A percentile compares a stretch with the other conserved stretches of the same genome.
These are phyloP conservation scores for Vaucheria bursata DNA, from an alignment of 352 stramenopile genomes.

Conservation along the genomic window DNA sequence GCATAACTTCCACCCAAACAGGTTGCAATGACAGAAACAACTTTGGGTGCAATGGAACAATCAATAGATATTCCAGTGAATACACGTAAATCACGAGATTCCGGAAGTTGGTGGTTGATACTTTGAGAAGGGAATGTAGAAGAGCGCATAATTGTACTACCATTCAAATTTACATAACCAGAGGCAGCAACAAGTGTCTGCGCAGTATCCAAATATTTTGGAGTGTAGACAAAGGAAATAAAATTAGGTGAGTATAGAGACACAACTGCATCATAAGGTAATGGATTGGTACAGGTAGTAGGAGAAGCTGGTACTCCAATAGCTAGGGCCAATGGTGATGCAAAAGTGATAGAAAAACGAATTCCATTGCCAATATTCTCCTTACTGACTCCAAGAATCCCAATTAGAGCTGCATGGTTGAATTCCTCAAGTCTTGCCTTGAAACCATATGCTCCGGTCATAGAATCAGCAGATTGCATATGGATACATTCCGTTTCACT, in stretches of 20 bases:
- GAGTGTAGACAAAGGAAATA: constrained; percentile 30
- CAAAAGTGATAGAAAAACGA: constrained; percentile 29
- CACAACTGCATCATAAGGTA: neutral
- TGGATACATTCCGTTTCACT: constrained; percentile 30
- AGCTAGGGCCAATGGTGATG: constrained; percentile 3
- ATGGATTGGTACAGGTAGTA: neutral
- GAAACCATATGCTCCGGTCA: constrained; percentile 19
- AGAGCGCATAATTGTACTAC: constrained; percentile 21
- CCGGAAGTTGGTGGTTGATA: constrained; percentile 6
- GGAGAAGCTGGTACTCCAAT: neutral
- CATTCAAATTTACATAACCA: constrained; percentile 21
- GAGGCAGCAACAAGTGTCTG: constrained; percentile 13
- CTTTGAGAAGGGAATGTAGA: constrained; percentile 29
- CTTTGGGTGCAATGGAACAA: constrained; percentile 25
- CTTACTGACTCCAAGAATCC: constrained; percentile 12
- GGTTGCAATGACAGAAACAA: constrained; percentile 15
- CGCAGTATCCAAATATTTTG: constrained; percentile 20
- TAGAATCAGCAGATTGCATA: constrained; percentile 21
- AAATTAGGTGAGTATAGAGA: constrained; percentile 19
- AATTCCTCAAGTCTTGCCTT: constrained; percentile 29
- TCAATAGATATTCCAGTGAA: constrained; percentile 19
- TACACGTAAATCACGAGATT: neutral
- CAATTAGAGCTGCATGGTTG: constrained; percentile 21
- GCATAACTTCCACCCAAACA: constrained; percentile 39
- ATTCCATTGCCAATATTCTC: constrained; percentile 21